These are phyloP conservation scores for Polygonum aviculare DNA, from an alignment of 148 eudicot species.

Conservation along the genomic window DNA sequence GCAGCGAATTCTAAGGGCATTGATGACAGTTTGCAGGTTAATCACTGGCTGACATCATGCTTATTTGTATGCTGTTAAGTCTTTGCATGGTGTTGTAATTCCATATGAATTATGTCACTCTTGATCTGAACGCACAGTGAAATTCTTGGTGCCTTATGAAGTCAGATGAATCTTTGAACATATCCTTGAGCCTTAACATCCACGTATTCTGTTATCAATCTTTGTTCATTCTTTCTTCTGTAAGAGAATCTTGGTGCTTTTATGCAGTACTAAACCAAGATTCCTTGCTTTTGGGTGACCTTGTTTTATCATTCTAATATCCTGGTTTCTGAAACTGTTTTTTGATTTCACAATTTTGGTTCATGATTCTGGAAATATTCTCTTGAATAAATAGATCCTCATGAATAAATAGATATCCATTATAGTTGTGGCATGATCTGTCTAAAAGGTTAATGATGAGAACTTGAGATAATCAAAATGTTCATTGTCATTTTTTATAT, in stretches of 20 bases:
- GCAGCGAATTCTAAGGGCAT: conserved; percentile 93
- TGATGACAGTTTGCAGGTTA: conserved; percentile 96
- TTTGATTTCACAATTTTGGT: background rate
- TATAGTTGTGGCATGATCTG: background rate
- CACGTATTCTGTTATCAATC: background rate
- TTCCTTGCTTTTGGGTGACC: background rate
- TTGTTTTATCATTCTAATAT: background rate
- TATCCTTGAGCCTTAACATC: background rate
- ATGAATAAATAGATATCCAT: background rate
- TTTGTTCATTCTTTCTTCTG: background rate
- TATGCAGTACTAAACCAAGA: background rate
- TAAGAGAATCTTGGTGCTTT: background rate
- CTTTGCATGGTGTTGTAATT: background rate
- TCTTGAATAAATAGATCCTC: background rate
- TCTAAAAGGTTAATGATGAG: background rate
- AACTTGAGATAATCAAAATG: background rate
- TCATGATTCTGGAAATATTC: background rate
- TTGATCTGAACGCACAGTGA: background rate
- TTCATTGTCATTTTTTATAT: background rate
- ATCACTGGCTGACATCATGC: conserved; percentile 7
- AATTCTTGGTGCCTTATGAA: background rate
- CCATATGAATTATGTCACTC: background rate
- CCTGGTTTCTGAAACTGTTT: background rate
- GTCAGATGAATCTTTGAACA: background rate
- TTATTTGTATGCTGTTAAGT: background rate